Conservation (phyloP, 2,329 filamentous ascomycete species). For the Mycocentrospora acerina region DNA sequence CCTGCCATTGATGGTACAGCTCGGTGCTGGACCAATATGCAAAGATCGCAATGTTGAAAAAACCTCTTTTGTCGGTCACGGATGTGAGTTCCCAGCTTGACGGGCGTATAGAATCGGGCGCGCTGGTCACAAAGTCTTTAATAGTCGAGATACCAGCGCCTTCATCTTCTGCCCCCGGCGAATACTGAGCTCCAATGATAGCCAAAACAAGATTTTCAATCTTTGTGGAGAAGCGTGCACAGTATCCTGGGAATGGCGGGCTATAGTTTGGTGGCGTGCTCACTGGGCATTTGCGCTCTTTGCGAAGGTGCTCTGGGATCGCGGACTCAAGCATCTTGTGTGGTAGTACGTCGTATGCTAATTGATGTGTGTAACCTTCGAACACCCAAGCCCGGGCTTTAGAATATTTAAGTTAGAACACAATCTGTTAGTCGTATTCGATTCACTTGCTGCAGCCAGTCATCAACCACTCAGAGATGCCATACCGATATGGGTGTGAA, state of each 20-base stretch:
- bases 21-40: constrained; percentile 43
- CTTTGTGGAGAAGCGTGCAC: constrained; percentile 34
- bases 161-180: constrained; percentile 1
- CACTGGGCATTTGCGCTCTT: constrained; percentile 17
- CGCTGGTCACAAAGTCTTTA: constrained; percentile 11
- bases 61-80: constrained; percentile 27
- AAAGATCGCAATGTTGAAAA: constrained; percentile 41
- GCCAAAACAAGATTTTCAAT: constrained; percentile 39
- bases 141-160: constrained; percentile 14
- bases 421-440: too few relatives aligned
- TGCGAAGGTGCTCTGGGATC: constrained; percentile 24
- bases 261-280: constrained; percentile 25
- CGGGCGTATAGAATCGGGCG: constrained; percentile 12
- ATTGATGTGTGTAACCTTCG: too few relatives aligned
- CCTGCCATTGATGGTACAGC: constrained; percentile 36
- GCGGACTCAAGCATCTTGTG: constrained; percentile 24
- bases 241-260: constrained; percentile 36
- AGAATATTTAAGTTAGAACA: too few relatives aligned
- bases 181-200: constrained; percentile 37
- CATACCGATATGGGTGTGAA: too few relatives aligned
- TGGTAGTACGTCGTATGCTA: too few relatives aligned
- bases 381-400: too few relatives aligned
- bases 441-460: too few relatives aligned
- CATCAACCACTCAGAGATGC: too few relatives aligned
- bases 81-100: constrained; percentile 39